phyloP scores from a whole-genome alignment of 257 asterid species.

The Echites panduratus region DNA sequence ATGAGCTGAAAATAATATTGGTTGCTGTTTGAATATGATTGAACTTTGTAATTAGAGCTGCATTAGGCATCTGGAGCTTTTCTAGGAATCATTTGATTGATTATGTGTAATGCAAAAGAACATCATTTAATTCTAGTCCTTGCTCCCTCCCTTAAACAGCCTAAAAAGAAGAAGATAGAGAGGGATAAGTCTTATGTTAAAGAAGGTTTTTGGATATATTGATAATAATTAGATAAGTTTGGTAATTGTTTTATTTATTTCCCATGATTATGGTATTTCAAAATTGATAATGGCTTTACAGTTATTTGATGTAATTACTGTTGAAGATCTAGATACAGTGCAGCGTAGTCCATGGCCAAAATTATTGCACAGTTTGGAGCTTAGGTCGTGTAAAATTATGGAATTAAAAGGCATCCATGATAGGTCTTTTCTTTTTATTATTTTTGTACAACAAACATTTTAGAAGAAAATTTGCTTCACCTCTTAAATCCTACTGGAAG shows the following conservation, averaged over 20 bases:
- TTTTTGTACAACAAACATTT: not conserved
- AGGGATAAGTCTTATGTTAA: not conserved
- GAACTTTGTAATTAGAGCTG: not conserved
- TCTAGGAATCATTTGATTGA: not conserved
- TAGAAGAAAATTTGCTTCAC: not conserved
- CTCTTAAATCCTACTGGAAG: not conserved
- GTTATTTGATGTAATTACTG: not conserved
- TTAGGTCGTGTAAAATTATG: not conserved
- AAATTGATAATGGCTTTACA: not conserved
- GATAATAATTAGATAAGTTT: not conserved
- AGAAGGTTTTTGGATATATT: not conserved
- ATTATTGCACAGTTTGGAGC: too few species aligned
- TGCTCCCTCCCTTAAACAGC: not conserved
- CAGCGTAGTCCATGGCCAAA: not conserved
- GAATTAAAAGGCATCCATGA: not conserved
- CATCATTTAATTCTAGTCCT: not conserved
- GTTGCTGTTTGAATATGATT: not conserved
- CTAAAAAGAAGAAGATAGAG: not conserved
- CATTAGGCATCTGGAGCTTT: not conserved
- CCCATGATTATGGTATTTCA: not conserved
- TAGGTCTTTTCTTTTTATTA: not conserved
- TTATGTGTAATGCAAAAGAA: not conserved
- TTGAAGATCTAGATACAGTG: not conserved
- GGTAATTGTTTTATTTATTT: not conserved
- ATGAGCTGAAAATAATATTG: slow-evolving; percentile 9